Conservation (phyloP, 1,284 basidiomycete species). For the Cronartium quercuum region DNA sequence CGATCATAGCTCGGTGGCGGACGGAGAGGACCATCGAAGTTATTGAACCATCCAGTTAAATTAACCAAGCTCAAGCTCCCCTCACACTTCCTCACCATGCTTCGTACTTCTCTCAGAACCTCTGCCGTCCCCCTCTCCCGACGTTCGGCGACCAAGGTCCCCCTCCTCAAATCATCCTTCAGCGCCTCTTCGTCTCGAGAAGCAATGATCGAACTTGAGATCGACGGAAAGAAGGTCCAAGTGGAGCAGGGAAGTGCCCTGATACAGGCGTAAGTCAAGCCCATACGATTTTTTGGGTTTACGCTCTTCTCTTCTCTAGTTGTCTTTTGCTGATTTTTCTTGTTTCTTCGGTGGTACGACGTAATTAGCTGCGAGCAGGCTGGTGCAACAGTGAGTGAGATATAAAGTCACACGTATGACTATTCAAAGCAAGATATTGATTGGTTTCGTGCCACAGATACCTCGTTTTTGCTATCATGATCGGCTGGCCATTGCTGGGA, state of each 20-base stretch:
- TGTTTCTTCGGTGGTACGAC: not conserved
- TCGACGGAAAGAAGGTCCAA: constrained; percentile 46
- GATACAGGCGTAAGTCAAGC: constrained; percentile 30
- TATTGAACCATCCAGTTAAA: too few species aligned
- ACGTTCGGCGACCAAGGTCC: not conserved
- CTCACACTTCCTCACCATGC: not conserved
- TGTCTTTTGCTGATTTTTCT: not conserved
- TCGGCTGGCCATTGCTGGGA: constrained; percentile 84
- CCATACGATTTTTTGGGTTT: not conserved
- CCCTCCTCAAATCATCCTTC: constrained; percentile 1
- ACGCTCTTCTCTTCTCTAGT: not conserved
- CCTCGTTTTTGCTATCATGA: constrained; percentile 86
- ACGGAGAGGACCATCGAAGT: too few species aligned
- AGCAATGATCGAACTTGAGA: constrained; percentile 44
- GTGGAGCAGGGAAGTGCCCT: constrained; percentile 47
- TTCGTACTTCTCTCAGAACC: not conserved
- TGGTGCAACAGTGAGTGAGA: constrained; percentile 29
- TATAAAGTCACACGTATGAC: not conserved
- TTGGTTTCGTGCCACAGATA: constrained; percentile 47
- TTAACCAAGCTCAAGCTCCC: not conserved
- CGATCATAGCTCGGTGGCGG: too few species aligned
- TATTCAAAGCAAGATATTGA: not conserved
- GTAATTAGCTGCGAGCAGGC: constrained; percentile 27
- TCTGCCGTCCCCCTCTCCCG: not conserved
- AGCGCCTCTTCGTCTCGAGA: constrained; percentile 35